Base-by-base conservation (phyloP, 208 protist genomes). In the Tritrichomonas foetus region DNA sequence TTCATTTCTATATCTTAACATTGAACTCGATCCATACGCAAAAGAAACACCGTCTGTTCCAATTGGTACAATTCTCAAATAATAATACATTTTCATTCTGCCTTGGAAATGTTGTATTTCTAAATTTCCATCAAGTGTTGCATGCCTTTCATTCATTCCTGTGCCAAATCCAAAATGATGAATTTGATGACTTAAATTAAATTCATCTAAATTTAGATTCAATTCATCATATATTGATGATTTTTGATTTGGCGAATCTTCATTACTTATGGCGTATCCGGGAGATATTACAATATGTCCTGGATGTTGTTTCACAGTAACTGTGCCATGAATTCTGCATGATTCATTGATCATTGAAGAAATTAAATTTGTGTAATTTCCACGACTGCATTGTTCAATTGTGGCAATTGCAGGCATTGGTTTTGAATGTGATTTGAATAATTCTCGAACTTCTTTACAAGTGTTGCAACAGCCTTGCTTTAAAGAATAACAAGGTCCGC, bases 71-170 rank as follows among this genome's bases (percentile, higher is more conserved):
- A 39, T 39, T 39, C 47, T 25, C 0, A 89, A 13, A 30, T 39
- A 89, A 57, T 89, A 89, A n/a, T 41, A 53, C n/a, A 39, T 89
- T 57, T 89, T 89, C 78, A 89, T 89, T 39, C 27, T 53, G 14
- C 78, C 78, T 39, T 3, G 33, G 14, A 20, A 57, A 16, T 33
- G 3, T 50, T 89, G 78, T 33, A 89, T 36, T 57, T 89, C 78
- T 61, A 20, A 39, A 57, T 53, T 20, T 20, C 47, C 47, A 89
- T 89, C 78, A n/a, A 89, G 30, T 57, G 78, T 20, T 39, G 25
- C 53, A 33, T 89, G 47, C 39, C 13, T 20, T 16, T 89, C 14
- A 39, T 44, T 20, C 39, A 33, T 89, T 39, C 20, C 16, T 27
- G 27, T 39, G 16, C 78, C 78, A 39, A 89, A 27, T 27, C 27